Evolutionary conservation across 1,284 basidiomycete species (phyloP), one percentile per base, ranked within the genome.

Genomic region (Cutaneotrichosporon sp.): DNA sequence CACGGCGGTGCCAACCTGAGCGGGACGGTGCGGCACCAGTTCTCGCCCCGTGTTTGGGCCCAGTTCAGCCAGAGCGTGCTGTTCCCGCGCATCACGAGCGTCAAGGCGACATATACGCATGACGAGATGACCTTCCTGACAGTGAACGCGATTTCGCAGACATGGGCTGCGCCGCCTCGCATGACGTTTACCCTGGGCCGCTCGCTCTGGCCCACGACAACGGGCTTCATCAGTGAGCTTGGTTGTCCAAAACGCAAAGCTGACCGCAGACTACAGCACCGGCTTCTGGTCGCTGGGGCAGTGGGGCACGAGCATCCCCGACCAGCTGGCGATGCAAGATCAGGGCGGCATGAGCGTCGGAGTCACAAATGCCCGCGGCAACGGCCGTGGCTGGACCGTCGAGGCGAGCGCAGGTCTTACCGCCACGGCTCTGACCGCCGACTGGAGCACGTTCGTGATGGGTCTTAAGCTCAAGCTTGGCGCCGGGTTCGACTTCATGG

Each of bases 11-110:
- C 75, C 6, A 79, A 78, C 49, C 59, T 80, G 3, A 59, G 78
- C 4, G 79, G 79, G 4, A 79, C 78, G 1, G 48, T 80, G 33
- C 74, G 70, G 54, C 77, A 78, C 55, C 77, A 79, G 48, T 78
- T 76, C 61, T 72, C 68, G n/a, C 76, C 77, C 0, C 65, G 66
- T 12, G 61, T 78, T 8, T 74, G 70, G 64, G 55, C 70, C 3
- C 72, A 76, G 59, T 68, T 64, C 33, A 64, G 64, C 6, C 68
- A 74, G 22, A 76, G 76, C 1, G 59, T 77, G 14, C 57, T 81
- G 22, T 61, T 70, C 5, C 79, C 80, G 5, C 67, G 76, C 27
- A 63, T 77, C 3, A 48, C 72, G 24, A 76, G 72, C 5, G 59
- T 67, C 25, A 79, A 79, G 53, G 70, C 67, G 3, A 77, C 77